Base-by-base conservation (phyloP, 1,139 yeast species). In the Ogataea hybrid region DNA sequence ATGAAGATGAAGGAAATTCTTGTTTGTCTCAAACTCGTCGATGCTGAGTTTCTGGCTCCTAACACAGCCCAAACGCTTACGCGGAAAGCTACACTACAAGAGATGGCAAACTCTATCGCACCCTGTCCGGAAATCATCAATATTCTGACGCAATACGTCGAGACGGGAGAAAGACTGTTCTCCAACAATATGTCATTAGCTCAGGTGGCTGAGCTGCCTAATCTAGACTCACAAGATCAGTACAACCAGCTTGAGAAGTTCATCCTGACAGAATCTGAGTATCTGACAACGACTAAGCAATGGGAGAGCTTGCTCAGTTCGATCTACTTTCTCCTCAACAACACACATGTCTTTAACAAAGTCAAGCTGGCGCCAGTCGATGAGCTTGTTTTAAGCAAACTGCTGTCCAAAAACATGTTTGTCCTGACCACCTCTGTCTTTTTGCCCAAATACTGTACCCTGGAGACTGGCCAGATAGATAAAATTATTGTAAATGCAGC, bases 111-210 rank as follows among this genome's bases (percentile, higher is more conserved):
- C 12, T 27, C 18, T 0, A 35, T 47, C 2, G 22, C 14, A 3
- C 68, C 69, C 5, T 53, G 57, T 10, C 48, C 50, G 11, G 48
- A 48, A 6, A 50, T 64, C 6, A 35, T 69, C 1, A 48, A 52
- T 1, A 42, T 48, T 1, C 53, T 70, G 20, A 50, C 54, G 2
- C 57, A 62, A 18, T 58, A 63, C 14, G 59, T 73, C 8, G 63
- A 61, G 10, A 65, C 69, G 1, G 75, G 77, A 44, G 70, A 69
- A 42, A 59, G 63, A 32, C 59, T 76, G 16, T 70, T 65, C 44
- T 69, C 76, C 0, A 74, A 68, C 42, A 70, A 67, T 32, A 56
- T 73, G 11, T 65, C 77, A 0, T 57, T 75, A 8, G 43, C 55
- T 5, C 64, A 66, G 35, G 71, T 64, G 42, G 55, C 71, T 18